Conservation (phyloP, 1,284 basidiomycete species). For the Bjerkandera adusta region DNA sequence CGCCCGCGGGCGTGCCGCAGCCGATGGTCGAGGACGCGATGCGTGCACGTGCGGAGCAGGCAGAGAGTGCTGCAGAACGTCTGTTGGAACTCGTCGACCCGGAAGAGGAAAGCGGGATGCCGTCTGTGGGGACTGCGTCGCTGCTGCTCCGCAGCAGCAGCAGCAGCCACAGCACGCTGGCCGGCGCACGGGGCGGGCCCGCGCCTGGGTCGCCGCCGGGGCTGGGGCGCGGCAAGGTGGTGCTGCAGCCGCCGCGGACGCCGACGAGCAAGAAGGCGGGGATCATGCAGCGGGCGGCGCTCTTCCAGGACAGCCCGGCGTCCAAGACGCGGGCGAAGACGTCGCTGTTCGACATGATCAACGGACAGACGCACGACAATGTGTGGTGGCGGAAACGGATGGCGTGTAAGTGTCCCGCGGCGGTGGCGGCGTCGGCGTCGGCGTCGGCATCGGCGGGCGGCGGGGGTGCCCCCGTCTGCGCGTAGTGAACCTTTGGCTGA, state of each 20-base stretch:
- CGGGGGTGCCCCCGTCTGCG: conserved; percentile 2
- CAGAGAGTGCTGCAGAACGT: conserved; percentile 82
- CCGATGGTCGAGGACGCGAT: conserved; percentile 79
- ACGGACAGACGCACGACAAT: conserved; percentile 57
- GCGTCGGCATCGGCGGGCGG: conserved; percentile 7
- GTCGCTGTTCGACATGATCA: conserved; percentile 64
- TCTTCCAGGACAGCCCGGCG: conserved; percentile 74
- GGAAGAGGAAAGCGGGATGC: conserved; percentile 53
- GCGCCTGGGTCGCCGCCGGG: conserved; percentile 17
- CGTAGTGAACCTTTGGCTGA: conserved; percentile 14
- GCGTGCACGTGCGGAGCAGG: conserved; percentile 83
- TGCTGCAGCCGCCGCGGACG: conserved; percentile 46
- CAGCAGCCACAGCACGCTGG: conserved; percentile 11
- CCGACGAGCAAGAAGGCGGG: conserved; percentile 56
- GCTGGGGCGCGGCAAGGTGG: conserved; percentile 1
- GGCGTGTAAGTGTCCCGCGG: conserved; percentile 47
- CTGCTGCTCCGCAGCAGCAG: conserved; percentile 42
- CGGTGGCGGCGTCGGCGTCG: conserved; percentile 17
- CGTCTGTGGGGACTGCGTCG: conserved; percentile 55
- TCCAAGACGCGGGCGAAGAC: conserved; percentile 46
- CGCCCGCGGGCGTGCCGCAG: conserved; percentile 38
- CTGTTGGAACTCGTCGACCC: conserved; percentile 78
- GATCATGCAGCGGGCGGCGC: conserved; percentile 70
- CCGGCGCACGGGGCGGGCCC: neutral
- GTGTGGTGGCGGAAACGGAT: conserved; percentile 79